Percentiles rank a stretch among this genome's conserved stretches.
phyloP scores from a whole-genome alignment of 345 rosid genomes.

The Murraya koenigii region DNA sequence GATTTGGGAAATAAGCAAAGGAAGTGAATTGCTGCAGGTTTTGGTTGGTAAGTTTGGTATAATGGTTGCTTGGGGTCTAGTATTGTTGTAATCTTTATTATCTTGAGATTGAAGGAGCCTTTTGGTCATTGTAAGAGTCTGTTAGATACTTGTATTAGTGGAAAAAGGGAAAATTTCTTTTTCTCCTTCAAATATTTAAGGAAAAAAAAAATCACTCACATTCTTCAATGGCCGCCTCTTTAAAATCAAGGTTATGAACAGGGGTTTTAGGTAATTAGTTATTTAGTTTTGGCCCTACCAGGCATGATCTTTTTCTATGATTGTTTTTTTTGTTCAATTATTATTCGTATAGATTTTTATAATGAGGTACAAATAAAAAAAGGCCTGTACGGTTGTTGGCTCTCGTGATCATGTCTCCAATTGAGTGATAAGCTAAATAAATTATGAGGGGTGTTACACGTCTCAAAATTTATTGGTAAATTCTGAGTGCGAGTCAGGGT shows the following conservation, averaged over 20 bases:
- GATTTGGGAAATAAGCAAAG: conserved; percentile 40
- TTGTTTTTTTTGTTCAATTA: not conserved
- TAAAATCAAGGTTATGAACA: not conserved
- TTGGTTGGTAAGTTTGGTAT: conserved; percentile 39
- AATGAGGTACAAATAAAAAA: not conserved
- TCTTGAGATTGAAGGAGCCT: conserved; percentile 41
- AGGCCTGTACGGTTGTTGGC: not conserved
- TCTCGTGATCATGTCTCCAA: conserved; percentile 10
- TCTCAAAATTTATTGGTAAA: too few species aligned
- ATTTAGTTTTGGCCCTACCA: not conserved
- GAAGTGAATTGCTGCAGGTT: conserved; percentile 30
- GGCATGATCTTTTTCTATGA: too few species aligned
- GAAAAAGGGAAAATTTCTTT: conserved; percentile 13
- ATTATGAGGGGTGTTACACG: too few species aligned
- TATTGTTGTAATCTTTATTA: conserved; percentile 35
- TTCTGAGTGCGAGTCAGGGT: not conserved
- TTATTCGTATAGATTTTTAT: not conserved
- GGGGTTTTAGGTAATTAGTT: not conserved
- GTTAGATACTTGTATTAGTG: conserved; percentile 25
- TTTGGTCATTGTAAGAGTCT: conserved; percentile 23
- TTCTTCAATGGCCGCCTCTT: conserved; percentile 9
- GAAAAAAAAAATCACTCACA: not conserved
- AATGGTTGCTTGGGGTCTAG: conserved; percentile 21
- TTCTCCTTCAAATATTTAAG: conserved; percentile 2
- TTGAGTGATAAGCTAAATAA: too few species aligned